phyloP scores from a whole-genome alignment of 257 asterid species.

The Haberlea rhodopensis region DNA sequence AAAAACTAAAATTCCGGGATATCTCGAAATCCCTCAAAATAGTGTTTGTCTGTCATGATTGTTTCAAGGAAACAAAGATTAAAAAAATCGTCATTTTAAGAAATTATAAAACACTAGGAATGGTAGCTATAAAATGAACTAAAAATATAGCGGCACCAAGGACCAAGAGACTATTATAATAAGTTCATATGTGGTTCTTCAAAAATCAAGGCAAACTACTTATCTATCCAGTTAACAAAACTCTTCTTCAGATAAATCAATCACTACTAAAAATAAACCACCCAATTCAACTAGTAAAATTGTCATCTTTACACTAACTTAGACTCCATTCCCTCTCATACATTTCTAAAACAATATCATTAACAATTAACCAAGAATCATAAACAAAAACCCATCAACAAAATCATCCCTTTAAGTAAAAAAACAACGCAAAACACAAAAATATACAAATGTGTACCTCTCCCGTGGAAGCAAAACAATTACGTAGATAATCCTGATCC shows the following conservation, averaged over 20 bases:
- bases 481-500: slow-evolving; percentile 96
- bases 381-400: not conserved
- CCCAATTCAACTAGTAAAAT: slow-evolving; percentile 11
- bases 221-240: too few relatives aligned
- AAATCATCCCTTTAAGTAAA: not conserved
- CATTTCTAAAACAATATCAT: not conserved
- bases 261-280: not conserved
- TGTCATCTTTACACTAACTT: slow-evolving; percentile 11
- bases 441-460: slow-evolving; percentile 45
- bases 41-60: too few relatives aligned
- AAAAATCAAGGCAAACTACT: too few relatives aligned
- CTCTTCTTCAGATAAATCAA: not conserved
- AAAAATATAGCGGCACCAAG: too few relatives aligned
- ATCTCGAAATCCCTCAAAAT: too few relatives aligned
- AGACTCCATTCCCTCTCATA: slow-evolving; percentile 14
- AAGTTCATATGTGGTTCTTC: too few relatives aligned
- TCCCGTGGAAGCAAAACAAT: slow-evolving; percentile 87
- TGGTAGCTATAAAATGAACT: too few relatives aligned
- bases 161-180: too few relatives aligned
- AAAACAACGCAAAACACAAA: not conserved
- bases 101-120: too few relatives aligned
- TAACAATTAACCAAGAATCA: not conserved
- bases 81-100: too few relatives aligned
- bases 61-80: too few relatives aligned
- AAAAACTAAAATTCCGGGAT: too few relatives aligned